Percentiles rank a stretch among this genome's conserved stretches.
phyloP scores from a whole-genome alignment of 192 early-diverging fungal genomes.

The Endogone sp. region DNA sequence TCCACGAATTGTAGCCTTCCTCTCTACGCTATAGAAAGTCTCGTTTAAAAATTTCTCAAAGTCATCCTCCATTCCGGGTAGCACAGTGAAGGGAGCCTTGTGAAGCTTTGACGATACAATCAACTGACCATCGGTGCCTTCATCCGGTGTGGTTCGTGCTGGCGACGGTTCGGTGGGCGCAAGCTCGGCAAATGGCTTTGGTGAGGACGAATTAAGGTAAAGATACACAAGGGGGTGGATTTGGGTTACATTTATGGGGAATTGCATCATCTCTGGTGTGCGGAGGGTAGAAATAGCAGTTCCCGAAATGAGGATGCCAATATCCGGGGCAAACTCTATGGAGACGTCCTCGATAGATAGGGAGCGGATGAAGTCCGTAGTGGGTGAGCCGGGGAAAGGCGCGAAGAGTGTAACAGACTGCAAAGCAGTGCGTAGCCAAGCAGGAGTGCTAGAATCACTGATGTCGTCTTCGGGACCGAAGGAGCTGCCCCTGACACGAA shows the following conservation, averaged over 20 bases:
- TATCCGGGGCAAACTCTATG: conserved; percentile 23
- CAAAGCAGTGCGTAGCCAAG: conserved; percentile 25
- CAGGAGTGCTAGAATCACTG: conserved; percentile 2
- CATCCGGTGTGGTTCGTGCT: conserved; percentile 10
- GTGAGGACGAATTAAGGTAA: conserved; percentile 9
- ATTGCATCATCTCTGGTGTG: conserved; percentile 26
- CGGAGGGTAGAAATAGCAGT: conserved; percentile 20
- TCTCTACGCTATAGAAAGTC: conserved; percentile 12
- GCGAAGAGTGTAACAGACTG: conserved; percentile 10
- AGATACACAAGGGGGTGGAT: conserved; percentile 23
- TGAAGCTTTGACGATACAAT: conserved; percentile 14
- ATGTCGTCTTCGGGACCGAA: conserved; percentile 9
- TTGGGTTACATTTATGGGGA: conserved; percentile 18
- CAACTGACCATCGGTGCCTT: conserved; percentile 10
- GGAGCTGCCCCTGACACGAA: conserved; percentile 22
- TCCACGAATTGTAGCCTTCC: conserved; percentile 23
- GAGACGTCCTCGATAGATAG: conserved; percentile 17
- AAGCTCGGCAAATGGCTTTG: conserved; percentile 24
- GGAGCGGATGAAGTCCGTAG: conserved; percentile 24
- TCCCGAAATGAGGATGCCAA: conserved; percentile 21
- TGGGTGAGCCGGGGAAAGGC: conserved; percentile 28
- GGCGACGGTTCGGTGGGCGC: conserved; percentile 11
- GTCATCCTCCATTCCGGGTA: conserved; percentile 23
- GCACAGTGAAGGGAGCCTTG: conserved; percentile 20
- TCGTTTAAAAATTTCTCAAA: conserved; percentile 27